Evolutionary conservation across 768 basidiomycete species (phyloP).

Genomic region (Pholiota microspora): DNA sequence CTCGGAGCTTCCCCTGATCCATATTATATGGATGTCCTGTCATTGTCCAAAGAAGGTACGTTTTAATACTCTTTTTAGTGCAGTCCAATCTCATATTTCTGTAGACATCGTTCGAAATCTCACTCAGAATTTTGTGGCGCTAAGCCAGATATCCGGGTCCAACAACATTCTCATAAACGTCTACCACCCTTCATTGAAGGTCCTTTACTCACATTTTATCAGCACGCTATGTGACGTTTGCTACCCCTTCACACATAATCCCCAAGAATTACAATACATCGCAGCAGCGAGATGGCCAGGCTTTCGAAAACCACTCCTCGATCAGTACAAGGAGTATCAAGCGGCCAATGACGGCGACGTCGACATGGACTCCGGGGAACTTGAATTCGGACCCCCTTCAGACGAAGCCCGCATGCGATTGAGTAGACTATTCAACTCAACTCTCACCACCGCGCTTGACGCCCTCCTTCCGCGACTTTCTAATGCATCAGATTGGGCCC

Average conservation of each 20-base stretch:
- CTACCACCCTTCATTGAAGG: conserved; percentile 54
- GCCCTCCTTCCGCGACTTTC: conserved; percentile 64
- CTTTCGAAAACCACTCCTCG: conserved; percentile 68
- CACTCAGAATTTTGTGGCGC: conserved; percentile 32
- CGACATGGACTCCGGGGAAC: conserved; percentile 11
- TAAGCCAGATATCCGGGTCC: conserved; percentile 10
- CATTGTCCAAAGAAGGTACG: conserved; percentile 57
- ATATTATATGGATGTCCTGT: conserved; percentile 56
- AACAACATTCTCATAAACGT: conserved; percentile 21
- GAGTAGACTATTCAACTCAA: conserved; percentile 57
- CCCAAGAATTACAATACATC: conserved; percentile 71
- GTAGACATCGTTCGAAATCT: conserved; percentile 35
- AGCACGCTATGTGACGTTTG: conserved; percentile 59
- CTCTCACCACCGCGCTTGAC: conserved; percentile 61
- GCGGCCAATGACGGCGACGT: conserved; percentile 24
- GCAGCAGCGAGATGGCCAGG: conserved; percentile 80
- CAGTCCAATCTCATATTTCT: neutral
- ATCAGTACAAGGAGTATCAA: conserved; percentile 32
- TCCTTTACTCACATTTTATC: conserved; percentile 65
- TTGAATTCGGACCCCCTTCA: conserved; percentile 34
- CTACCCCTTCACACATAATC: conserved; percentile 62
- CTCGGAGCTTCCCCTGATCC: conserved; percentile 74
- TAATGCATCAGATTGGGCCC: conserved; percentile 65
- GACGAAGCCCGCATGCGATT: conserved; percentile 70
- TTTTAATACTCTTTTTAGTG: neutral